phyloP scores from a whole-genome alignment of 1,284 basidiomycete genomes.

The Apiotrichum gamsii region DNA sequence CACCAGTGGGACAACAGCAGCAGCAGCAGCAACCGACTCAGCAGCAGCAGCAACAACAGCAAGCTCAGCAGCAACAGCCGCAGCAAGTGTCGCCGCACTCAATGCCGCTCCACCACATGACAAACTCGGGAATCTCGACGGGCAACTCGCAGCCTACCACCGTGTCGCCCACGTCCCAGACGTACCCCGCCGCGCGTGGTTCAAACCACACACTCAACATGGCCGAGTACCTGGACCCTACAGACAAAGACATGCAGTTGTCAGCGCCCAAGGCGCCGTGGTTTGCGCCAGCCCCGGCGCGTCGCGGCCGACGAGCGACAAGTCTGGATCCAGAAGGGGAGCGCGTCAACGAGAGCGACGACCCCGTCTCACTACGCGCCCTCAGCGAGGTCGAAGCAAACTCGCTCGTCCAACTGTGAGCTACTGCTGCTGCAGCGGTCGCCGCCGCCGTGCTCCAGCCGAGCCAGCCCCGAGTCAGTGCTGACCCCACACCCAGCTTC shows the following conservation, averaged over 20 bases:
- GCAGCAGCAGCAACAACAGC: too few species aligned
- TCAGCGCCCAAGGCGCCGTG: slow-evolving; percentile 16
- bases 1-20: too few species aligned
- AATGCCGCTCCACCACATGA: not conserved
- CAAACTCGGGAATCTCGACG: not conserved
- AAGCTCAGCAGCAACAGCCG: too few species aligned
- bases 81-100: slow-evolving; percentile 1
- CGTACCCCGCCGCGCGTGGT: not conserved
- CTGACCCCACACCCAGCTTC: slow-evolving; percentile 19
- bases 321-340: not conserved
- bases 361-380: slow-evolving; percentile 22
- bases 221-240: slow-evolving; percentile 27
- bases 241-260: slow-evolving; percentile 8
- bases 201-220: slow-evolving; percentile 19
- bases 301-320: not conserved
- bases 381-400: slow-evolving; percentile 26
- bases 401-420: slow-evolving; percentile 24
- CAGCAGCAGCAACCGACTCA: too few species aligned
- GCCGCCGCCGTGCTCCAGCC: too few species aligned
- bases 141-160: not conserved
- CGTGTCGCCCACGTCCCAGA: not conserved
- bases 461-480: not conserved
- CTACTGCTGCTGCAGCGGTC: too few species aligned
- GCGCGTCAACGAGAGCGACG: slow-evolving; percentile 15
- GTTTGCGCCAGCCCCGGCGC: slow-evolving; percentile 18